Evolutionary conservation across 768 basidiomycete species (phyloP).

Genomic region (Mycena venus): DNA sequence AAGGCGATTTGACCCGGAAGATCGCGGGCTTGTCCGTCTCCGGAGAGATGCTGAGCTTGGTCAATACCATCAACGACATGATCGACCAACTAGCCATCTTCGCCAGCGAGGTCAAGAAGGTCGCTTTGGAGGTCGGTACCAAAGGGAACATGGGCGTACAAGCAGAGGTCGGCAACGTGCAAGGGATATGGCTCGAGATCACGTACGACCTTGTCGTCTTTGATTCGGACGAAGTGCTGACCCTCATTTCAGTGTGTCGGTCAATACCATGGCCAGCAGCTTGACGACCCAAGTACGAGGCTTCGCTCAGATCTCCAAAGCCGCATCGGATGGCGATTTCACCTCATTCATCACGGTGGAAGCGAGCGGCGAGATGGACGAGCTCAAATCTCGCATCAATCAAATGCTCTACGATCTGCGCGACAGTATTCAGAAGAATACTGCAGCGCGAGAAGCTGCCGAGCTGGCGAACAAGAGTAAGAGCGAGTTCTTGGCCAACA

Average conservation of each 20-base stretch:
- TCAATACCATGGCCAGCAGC: slow-evolving; percentile 98
- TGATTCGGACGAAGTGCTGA: neutral
- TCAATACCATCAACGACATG: slow-evolving; percentile 96
- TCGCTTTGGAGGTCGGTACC: slow-evolving; percentile 97
- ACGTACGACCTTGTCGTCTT: slow-evolving; percentile 70
- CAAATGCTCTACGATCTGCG: slow-evolving; percentile 99
- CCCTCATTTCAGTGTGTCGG: slow-evolving; percentile 75
- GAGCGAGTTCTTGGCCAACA: slow-evolving; percentile 98
- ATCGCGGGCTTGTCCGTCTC: slow-evolving; percentile 93
- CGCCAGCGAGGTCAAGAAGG: slow-evolving; percentile 85
- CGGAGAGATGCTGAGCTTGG: slow-evolving; percentile 95
- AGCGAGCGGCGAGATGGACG: slow-evolving; percentile 99
- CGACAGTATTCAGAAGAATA: slow-evolving; percentile 98
- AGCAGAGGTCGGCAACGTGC: slow-evolving; percentile 95
- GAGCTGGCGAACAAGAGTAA: slow-evolving; percentile 98
- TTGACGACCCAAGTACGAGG: slow-evolving; percentile 99
- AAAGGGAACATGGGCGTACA: slow-evolving; percentile 99
- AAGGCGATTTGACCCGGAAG: slow-evolving; percentile 94
- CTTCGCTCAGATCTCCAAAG: slow-evolving; percentile 98
- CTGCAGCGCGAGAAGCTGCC: slow-evolving; percentile 95
- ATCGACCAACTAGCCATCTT: slow-evolving; percentile 72
- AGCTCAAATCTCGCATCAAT: slow-evolving; percentile 98
- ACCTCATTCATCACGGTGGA: slow-evolving; percentile 99
- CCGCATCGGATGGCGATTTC: slow-evolving; percentile 99
- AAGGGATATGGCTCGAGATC: slow-evolving; percentile 99